A percentile compares a stretch with the other conserved stretches of the same genome.
These are phyloP conservation scores for Bipolaris bicolor DNA, from an alignment of 2,329 filamentous ascomycete species.

Conservation along the genomic window DNA sequence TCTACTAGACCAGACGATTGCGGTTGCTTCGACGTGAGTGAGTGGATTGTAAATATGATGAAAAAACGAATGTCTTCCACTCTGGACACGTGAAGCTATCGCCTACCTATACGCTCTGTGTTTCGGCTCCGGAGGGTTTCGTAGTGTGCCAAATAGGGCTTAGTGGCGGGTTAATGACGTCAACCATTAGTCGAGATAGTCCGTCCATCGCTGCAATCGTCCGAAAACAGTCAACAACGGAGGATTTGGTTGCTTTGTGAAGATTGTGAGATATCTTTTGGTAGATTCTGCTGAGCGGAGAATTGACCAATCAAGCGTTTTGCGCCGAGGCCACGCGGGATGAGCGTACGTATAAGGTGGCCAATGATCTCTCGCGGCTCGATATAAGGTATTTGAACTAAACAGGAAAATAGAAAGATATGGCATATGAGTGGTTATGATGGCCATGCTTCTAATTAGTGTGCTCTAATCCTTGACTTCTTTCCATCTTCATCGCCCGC, in stretches of 20 bases:
- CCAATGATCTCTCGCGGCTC: not conserved
- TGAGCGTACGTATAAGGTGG: not conserved
- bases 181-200: conserved; percentile 19
- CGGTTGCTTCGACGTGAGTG: not conserved
- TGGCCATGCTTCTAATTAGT: too few relatives aligned
- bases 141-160: conserved; percentile 21
- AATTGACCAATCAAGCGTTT: not conserved
- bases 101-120: conserved; percentile 28
- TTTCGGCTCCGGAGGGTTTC: conserved; percentile 28
- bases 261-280: not conserved
- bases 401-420: not conserved
- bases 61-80: not conserved
- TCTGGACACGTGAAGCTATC: not conserved
- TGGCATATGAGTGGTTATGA: not conserved
- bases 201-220: not conserved
- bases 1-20: not conserved
- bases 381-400: not conserved
- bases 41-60: not conserved
- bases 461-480: too few relatives aligned
- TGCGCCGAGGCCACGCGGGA: not conserved
- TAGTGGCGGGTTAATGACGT: conserved; percentile 33
- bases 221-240: not conserved
- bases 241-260: not conserved
- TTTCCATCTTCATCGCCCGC: too few relatives aligned
- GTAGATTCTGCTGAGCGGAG: too few relatives aligned